Percentiles rank a stretch among this genome's conserved stretches.
phyloP scores from a whole-genome alignment of 2,329 filamentous ascomycete species.

The Rhytidhysteron rufulum region DNA sequence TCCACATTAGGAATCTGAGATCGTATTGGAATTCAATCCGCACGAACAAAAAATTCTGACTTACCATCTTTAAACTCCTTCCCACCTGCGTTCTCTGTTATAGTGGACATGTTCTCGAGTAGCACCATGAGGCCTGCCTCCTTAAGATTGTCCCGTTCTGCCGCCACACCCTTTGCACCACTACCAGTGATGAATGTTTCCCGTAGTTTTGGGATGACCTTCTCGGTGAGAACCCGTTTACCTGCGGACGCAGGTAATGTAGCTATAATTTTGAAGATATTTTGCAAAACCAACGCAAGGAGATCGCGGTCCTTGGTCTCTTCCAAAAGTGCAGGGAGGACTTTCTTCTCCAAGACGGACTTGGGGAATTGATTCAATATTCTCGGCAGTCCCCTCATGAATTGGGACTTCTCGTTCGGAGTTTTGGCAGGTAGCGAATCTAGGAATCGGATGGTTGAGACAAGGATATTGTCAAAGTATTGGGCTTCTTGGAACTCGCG shows the following conservation, averaged over 20 bases:
- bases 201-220: slow-evolving; percentile 77
- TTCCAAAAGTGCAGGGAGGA: slow-evolving; percentile 82
- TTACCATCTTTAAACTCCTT: slow-evolving; percentile 92
- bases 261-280: slow-evolving; percentile 85
- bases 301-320: slow-evolving; percentile 92
- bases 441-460: slow-evolving; percentile 93
- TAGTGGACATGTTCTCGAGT: slow-evolving; percentile 73
- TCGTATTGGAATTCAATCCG: too few species aligned
- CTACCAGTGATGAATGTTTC: slow-evolving; percentile 70
- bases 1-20: too few species aligned
- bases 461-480: slow-evolving; percentile 95
- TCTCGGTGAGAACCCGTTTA: slow-evolving; percentile 76
- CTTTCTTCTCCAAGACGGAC: slow-evolving; percentile 90
- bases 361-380: slow-evolving; percentile 90
- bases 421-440: slow-evolving; percentile 91
- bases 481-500: slow-evolving; percentile 90
- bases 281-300: slow-evolving; percentile 79
- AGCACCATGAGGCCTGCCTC: slow-evolving; percentile 91
- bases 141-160: slow-evolving; percentile 74
- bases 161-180: slow-evolving; percentile 41
- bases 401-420: slow-evolving; percentile 82
- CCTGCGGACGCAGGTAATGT: slow-evolving; percentile 64
- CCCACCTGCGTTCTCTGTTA: slow-evolving; percentile 77
- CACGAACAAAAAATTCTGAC: slow-evolving; percentile 26
- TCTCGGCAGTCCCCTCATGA: slow-evolving; percentile 81